Conservation (phyloP, 148 eudicot genomes). For the Persicaria maculosa region DNA sequence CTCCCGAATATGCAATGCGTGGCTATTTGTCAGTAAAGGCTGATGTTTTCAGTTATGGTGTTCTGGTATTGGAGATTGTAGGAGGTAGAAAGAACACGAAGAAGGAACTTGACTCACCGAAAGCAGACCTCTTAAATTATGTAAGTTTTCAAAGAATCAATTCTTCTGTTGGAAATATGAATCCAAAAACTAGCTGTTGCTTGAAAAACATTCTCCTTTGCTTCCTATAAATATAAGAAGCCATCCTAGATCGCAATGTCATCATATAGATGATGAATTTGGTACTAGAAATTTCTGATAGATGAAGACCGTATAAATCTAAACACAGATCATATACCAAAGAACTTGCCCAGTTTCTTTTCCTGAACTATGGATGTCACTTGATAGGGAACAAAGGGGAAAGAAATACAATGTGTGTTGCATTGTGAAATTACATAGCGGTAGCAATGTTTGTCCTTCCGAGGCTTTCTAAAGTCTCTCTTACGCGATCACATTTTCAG, state of each 20-base stretch:
- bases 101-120: constrained; percentile 37
- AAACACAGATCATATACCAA: neutral
- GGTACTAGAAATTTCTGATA: neutral
- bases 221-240: neutral
- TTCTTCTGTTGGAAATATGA: neutral
- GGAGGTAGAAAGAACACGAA: constrained; percentile 66
- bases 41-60: constrained; percentile 78
- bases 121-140: constrained; percentile 64
- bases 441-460: neutral
- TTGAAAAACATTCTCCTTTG: neutral
- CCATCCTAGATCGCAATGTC: neutral
- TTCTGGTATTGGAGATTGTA: constrained; percentile 68
- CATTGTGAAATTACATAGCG: neutral
- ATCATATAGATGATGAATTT: neutral
- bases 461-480: neutral
- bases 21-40: constrained; percentile 78
- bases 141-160: constrained; percentile 38
- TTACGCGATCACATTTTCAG: constrained; percentile 24
- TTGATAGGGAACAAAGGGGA: neutral
- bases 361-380: neutral
- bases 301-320: neutral
- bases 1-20: constrained; percentile 79
- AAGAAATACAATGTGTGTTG: neutral
- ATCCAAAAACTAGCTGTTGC: neutral
- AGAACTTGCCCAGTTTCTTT: neutral